Base-by-base conservation (phyloP, 2,329 filamentous ascomycete genomes). In the Penicillium aurantiogriseum region DNA sequence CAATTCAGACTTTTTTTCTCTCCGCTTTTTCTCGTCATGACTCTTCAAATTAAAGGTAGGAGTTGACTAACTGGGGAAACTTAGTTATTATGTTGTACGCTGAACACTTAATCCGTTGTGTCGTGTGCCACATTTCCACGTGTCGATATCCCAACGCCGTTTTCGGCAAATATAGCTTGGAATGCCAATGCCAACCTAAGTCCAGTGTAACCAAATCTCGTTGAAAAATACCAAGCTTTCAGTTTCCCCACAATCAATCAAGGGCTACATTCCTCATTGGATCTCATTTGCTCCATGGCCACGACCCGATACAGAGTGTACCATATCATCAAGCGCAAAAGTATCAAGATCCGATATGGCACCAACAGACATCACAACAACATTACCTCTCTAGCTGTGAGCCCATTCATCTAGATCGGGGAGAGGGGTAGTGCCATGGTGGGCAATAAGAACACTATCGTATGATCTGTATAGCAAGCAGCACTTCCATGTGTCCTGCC, bases 301-400 rank as follows among this genome's bases (percentile, higher is more conserved):
- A 49, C 38, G n/a, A 50, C 55, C 47, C 31, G 21, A n/a, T 31
- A 49, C 27, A 33, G 31, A 27, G 39, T 44, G 19, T 59, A 45
- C 25, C 60, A 63, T 31, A 43, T 53, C 43, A 27, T 61, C 10
- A 11, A 21, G 21, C 8, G 13, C 21, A 17, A 7, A 7, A 23
- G 21, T 15, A 9, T 42, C 39, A 40, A 23, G 21, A 42, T 17
- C 33, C 15, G 33, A 35, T 15, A 35, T 17, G 7, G 29, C n/a
- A 46, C 7, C 1, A 46, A 2, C 25, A 9, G 17, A 45, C 29
- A 5, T 17, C 13, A 29, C 11, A 40, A 19, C 11, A 40, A 8
- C 19, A 15, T 7, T 9, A n/a, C 3, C 7, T 7, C 40, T 35
- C 10, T 31, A 35, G 17, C 27, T 19, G n/a, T 45, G 10, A 29